Base-by-base conservation (phyloP, 768 basidiomycete genomes). In the Hypsizygus marmoreus region DNA sequence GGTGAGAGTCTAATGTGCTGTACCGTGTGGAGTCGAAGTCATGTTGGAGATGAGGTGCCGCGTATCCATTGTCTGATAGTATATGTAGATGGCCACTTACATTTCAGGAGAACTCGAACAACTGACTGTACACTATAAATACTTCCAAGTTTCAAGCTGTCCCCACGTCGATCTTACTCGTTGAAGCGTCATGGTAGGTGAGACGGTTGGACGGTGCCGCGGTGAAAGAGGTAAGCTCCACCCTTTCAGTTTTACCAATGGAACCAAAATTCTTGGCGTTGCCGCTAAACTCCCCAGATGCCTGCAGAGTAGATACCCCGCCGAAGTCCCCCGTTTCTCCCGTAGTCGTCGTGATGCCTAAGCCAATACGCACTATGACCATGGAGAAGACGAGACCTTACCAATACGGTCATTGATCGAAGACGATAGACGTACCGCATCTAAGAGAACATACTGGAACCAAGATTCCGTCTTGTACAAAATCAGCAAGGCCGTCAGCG, bases 281-380 rank as follows among this genome's bases (percentile, higher is more conserved):
- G 23, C 37, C 37, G 23, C 23, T 24, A n/a, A n/a, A n/a, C n/a
- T n/a, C n/a, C 6, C 8, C 20, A 17, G 37, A 38, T 13, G 23
- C 19, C 14, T 11, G 37, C 11, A 38, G 16, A n/a, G 37, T 38
- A n/a, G 37, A 38, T 6, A 38, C 37, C 17, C 26, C 23, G 23
- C 37, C 37, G 10, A 38, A 38, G 37, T 38, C 37, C 22, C 26
- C 37, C 13, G 37, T 7, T 24, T 43, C 46, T 28, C 52, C 52
- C 20, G 20, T 50, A 23, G 50, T 39, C 4, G 49, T 11, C 6
- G 66, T 58, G n/a, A 71, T 54, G 26, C 69, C 69, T 19, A 69
- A 52, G 3, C 66, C 71, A 33, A 71, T 62, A 20, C 69, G 68
- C 34, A 71, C 65, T 40, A 71, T 73, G 51, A 73, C 65, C 50